Conservation (phyloP, 2,329 filamentous ascomycete species). For the Pseudocercospora pini-densiflorae region DNA sequence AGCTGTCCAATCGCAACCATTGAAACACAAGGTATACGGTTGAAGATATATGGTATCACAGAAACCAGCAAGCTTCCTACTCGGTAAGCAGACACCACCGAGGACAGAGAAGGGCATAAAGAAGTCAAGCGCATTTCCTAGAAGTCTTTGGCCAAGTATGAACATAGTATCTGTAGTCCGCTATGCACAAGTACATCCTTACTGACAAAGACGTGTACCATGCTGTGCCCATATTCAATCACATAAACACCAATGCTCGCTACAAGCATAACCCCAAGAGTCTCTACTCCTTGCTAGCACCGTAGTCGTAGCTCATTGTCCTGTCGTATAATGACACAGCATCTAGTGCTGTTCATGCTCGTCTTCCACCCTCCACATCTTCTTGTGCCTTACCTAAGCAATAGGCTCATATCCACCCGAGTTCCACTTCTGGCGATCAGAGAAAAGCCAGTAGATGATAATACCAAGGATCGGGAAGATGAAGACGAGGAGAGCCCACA, state of each 20-base stretch:
- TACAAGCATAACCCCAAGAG: not conserved
- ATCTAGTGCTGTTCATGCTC: not conserved
- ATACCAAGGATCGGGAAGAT: conserved; percentile 67
- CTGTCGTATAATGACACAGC: not conserved
- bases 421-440: conserved; percentile 62
- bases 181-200: too few relatives aligned
- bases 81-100: not conserved
- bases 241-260: not conserved
- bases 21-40: too few relatives aligned
- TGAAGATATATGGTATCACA: too few relatives aligned
- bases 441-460: conserved; percentile 68
- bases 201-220: not conserved
- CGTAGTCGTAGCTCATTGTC: not conserved
- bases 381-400: conserved; percentile 10
- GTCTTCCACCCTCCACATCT: not conserved
- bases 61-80: too few relatives aligned
- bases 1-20: too few relatives aligned
- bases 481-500: conserved; percentile 68
- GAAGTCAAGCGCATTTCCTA: too few relatives aligned
- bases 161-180: not conserved
- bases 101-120: too few relatives aligned
- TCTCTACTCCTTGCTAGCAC: not conserved
- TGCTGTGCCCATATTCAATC: not conserved
- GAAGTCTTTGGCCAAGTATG: not conserved
- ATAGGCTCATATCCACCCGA: conserved; percentile 61